phyloP scores from a whole-genome alignment of 2,329 filamentous ascomycete genomes.

The Ceratocystis albifundus region DNA sequence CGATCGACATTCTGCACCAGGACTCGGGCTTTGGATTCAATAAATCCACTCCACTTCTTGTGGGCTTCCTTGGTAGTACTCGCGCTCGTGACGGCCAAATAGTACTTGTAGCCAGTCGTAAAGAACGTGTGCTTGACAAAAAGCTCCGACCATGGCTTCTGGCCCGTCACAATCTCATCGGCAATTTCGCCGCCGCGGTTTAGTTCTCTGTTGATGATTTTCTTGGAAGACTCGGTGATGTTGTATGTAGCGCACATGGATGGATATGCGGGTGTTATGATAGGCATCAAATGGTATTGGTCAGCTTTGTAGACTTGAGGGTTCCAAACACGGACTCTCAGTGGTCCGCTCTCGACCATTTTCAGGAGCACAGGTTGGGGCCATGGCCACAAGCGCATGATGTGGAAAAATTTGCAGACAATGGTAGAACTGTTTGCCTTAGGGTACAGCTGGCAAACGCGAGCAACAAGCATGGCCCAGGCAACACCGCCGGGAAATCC shows the following conservation, averaged over 20 bases:
- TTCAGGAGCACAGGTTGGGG: slow-evolving; percentile 88
- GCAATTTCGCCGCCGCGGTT: slow-evolving; percentile 65
- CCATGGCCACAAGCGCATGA: slow-evolving; percentile 88
- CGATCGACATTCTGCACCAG: slow-evolving; percentile 74
- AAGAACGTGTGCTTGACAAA: slow-evolving; percentile 91
- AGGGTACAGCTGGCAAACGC: slow-evolving; percentile 92
- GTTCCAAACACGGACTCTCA: slow-evolving; percentile 87
- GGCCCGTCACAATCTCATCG: slow-evolving; percentile 65
- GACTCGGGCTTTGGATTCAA: slow-evolving; percentile 84
- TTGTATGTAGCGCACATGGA: slow-evolving; percentile 98
- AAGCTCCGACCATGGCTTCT: slow-evolving; percentile 71
- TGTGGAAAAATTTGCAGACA: slow-evolving; percentile 85
- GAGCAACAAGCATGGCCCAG: slow-evolving; percentile 94
- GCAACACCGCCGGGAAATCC: slow-evolving; percentile 94
- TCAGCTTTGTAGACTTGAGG: slow-evolving; percentile 78
- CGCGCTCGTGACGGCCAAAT: slow-evolving; percentile 74
- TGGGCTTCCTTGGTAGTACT: slow-evolving; percentile 76
- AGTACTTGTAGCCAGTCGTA: slow-evolving; percentile 86
- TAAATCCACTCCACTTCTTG: slow-evolving; percentile 77
- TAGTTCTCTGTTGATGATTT: slow-evolving; percentile 73
- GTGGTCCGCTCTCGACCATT: slow-evolving; percentile 66
- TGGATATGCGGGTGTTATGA: slow-evolving; percentile 94
- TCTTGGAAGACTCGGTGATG: slow-evolving; percentile 73
- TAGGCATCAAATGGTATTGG: slow-evolving; percentile 83
- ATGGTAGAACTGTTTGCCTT: slow-evolving; percentile 81